Evolutionary conservation across 768 basidiomycete species (phyloP), one percentile per base, ranked within the genome.

Genomic region (Exsudoporus frostii): DNA sequence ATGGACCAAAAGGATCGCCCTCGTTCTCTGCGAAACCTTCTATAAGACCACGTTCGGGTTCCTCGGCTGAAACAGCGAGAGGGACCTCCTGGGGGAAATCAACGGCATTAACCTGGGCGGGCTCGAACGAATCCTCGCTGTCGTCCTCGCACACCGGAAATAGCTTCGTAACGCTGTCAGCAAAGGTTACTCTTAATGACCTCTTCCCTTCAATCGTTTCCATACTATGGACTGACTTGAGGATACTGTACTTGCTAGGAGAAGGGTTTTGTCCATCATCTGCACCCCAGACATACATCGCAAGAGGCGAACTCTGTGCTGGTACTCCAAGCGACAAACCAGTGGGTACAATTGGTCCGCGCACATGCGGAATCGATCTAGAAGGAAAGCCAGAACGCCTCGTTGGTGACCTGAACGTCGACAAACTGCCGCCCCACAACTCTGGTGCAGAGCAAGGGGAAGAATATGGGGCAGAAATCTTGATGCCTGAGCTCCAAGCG

Each of bases 401-500:
- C 30, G 45, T 46, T 11, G 54, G 44, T 0, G 55, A 48, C 32
- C 39, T 19, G 11, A 45, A 17, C 7, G 29, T 14, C 27, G 47
- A 46, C 33, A 44, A 27, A 24, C 45, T 47, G 8, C 59, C 57
- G 17, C 54, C 48, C 68, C 70, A 66, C 24, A 51, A 55, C 48
- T 42, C 64, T 22, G 25, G 36, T 1, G 37, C 15, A 20, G 34
- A 44, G 41, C 33, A 45, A 19, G 49, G 30, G 3, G 42, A n/a
- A 19, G 55, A 27, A 53, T 67, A 69, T 2, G 63, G 63, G 1
- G 67, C 62, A 45, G 71, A 69, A 45, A 76, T 62, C 54, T 79
- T 73, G 19, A 76, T 74, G 33, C 77, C 73, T 55, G 80, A 81
- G 49, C 81, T 74, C 87, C 87, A 90, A 7, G 87, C 87, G 10